These are phyloP conservation scores for Coniophora puteana DNA, from an alignment of 1,284 basidiomycete genomes.

Conservation along the genomic window DNA sequence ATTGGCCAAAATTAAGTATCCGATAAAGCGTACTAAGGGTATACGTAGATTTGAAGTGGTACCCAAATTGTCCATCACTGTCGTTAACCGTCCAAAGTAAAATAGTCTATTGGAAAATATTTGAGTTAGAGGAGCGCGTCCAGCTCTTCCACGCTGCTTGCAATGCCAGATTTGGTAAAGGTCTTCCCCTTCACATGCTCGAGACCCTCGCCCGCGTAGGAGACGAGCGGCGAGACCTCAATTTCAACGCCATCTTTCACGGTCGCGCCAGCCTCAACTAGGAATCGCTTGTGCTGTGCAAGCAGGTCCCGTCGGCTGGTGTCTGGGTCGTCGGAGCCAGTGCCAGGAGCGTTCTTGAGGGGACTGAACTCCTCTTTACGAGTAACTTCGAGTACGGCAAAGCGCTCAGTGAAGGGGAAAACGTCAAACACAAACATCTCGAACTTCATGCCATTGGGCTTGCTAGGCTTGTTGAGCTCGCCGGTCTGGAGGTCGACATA, in stretches of 20 bases:
- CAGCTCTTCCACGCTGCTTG: slow-evolving; percentile 45
- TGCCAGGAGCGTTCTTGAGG: slow-evolving; percentile 95
- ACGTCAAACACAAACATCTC: slow-evolving; percentile 99
- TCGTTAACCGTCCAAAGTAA: slow-evolving; percentile 33
- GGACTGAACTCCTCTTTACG: slow-evolving; percentile 93
- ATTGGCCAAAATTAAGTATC: no score
- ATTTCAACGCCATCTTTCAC: slow-evolving; percentile 75
- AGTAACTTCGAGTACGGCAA: slow-evolving; percentile 88
- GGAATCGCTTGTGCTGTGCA: slow-evolving; percentile 86
- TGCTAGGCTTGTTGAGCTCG: slow-evolving; percentile 68
- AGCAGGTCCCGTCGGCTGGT: slow-evolving; percentile 90
- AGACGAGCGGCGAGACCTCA: slow-evolving; percentile 86
- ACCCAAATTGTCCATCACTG: slow-evolving; percentile 9
- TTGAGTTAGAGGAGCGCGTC: slow-evolving; percentile 37
- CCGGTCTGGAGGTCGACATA: slow-evolving; percentile 72
- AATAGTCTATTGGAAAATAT: slow-evolving; percentile 20
- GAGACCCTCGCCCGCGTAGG: slow-evolving; percentile 91
- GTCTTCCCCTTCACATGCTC: slow-evolving; percentile 76
- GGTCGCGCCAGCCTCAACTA: slow-evolving; percentile 76
- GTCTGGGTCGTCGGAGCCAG: slow-evolving; percentile 89
- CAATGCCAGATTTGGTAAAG: slow-evolving; percentile 61
- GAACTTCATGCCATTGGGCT: slow-evolving; percentile 99
- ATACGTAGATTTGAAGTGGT: slow-evolving; percentile 14
- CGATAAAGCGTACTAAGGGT: no score
- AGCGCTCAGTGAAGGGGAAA: slow-evolving; percentile 86